A percentile compares a stretch with the other conserved stretches of the same genome.
Conservation (phyloP, 768 basidiomycete species). For the Psilocybe cyanescens region DNA sequence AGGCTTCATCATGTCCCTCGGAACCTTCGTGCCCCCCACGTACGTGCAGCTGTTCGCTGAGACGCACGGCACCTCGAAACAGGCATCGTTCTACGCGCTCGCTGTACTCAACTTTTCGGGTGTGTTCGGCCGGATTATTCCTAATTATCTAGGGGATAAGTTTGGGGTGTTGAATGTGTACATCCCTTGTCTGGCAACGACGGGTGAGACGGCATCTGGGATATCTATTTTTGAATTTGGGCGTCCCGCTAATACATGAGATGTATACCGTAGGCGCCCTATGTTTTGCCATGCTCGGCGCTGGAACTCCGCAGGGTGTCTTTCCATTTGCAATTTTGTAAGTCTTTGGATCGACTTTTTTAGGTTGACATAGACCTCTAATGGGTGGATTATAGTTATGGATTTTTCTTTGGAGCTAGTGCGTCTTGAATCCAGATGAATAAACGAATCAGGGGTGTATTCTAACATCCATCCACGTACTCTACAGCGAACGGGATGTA, state of each 20-base stretch:
- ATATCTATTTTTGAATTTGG: background rate
- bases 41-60: constrained; percentile 15
- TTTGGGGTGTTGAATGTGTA: constrained; percentile 36
- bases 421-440: background rate
- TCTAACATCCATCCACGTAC: no score
- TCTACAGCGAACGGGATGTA: constrained; percentile 4
- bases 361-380: no score
- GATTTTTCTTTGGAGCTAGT: constrained; percentile 14
- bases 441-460: no score
- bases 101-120: constrained; percentile 36
- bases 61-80: background rate
- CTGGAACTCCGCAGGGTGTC: background rate
- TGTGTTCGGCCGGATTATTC: constrained; percentile 33
- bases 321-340: constrained; percentile 3
- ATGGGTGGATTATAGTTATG: background rate
- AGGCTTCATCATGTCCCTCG: constrained; percentile 8
- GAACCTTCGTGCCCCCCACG: constrained; percentile 9
- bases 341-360: background rate
- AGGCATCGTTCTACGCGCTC: constrained; percentile 24
- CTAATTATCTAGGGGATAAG: constrained; percentile 32
- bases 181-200: constrained; percentile 29
- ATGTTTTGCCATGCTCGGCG: constrained; percentile 11
- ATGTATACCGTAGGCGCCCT: background rate
- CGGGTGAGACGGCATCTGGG: background rate
- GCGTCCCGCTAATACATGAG: background rate